Evolutionary conservation across 768 basidiomycete species (phyloP), one percentile per base, ranked within the genome.

Genomic region (Mycena filopes): DNA sequence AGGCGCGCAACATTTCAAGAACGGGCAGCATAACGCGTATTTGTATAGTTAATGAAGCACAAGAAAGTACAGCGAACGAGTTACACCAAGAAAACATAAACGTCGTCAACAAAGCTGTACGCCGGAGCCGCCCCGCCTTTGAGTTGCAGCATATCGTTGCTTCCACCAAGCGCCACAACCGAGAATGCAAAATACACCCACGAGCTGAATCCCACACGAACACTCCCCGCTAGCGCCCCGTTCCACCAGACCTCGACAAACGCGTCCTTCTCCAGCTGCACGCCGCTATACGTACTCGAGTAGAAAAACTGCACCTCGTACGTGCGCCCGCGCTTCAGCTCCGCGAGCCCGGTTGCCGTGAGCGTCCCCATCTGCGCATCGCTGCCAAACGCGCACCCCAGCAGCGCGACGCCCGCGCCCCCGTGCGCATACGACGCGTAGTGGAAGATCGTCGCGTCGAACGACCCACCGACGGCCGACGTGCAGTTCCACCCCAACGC

Each of bases 371-470:
- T 29, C 21, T 53, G 41, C 4, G 53, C 3, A 36, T 71, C 70
- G 36, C 53, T 65, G 12, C 65, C 68, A 38, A 50, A 62, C 25
- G 68, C 68, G 43, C 45, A 57, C 33, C 70, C 70, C 9, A 71
- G 63, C 25, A 69, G 51, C 15, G 42, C 68, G 55, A 65, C 68
- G 26, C 68, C 46, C 18, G n/a, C 11, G 20, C 70, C 68, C 8
- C 5, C 12, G 49, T 70, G 70, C 11, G 70, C 68, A 28, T 67
- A 71, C 31, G 55, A 58, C 40, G 40, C 59, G 38, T 65, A 66
- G 55, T 69, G 61, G 51, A 66, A 69, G 10, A 75, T 58, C 40
- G 69, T 71, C 53, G 74, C 71, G 64, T 75, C 71, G 56, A 33
- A 25, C 9, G 46, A 18, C n/a, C 66, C 70, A 29, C 57, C 65